Percentiles rank a stretch among this genome's conserved stretches.
These are phyloP conservation scores for Erigeron canadensis DNA, from an alignment of 129 eudicot genomes.

Conservation along the genomic window DNA sequence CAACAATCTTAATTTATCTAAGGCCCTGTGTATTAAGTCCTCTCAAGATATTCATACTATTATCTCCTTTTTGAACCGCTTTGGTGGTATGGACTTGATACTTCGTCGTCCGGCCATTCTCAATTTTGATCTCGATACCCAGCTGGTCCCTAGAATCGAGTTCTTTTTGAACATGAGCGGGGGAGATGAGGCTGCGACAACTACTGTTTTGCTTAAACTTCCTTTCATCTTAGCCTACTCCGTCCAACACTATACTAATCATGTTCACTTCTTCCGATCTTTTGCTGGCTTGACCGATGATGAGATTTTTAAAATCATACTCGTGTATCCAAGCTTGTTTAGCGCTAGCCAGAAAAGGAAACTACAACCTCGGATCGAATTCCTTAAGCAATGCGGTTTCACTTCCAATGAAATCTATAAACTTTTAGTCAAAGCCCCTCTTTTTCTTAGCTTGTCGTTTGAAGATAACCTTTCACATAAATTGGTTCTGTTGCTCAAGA, in stretches of 20 bases:
- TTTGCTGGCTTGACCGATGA: constrained; percentile 66
- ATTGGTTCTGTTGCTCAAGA: constrained; percentile 62
- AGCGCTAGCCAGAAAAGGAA: constrained; percentile 83
- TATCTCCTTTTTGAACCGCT: constrained; percentile 55
- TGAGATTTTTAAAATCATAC: constrained; percentile 72
- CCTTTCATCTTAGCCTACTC: constrained; percentile 72
- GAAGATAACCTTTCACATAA: constrained; percentile 74
- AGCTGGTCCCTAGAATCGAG: constrained; percentile 64
- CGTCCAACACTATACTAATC: constrained; percentile 62
- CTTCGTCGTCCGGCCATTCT: constrained; percentile 72
- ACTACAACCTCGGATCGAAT: constrained; percentile 66
- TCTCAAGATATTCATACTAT: constrained; percentile 51
- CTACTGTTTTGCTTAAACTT: constrained; percentile 62
- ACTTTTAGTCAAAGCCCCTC: constrained; percentile 76
- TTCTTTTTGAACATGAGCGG: constrained; percentile 68
- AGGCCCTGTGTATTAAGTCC: constrained; percentile 71
- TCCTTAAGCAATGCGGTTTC: constrained; percentile 86
- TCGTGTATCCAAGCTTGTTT: constrained; percentile 71
- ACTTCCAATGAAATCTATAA: constrained; percentile 62
- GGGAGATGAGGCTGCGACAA: constrained; percentile 61
- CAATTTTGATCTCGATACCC: constrained; percentile 69
- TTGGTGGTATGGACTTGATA: constrained; percentile 70
- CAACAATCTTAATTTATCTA: constrained; percentile 58
- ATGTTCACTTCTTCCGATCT: constrained; percentile 70
- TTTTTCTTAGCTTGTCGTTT: constrained; percentile 74